Evolutionary conservation across 208 protist genomes (phyloP).

Genomic region (Wallacemonas sp.): DNA sequence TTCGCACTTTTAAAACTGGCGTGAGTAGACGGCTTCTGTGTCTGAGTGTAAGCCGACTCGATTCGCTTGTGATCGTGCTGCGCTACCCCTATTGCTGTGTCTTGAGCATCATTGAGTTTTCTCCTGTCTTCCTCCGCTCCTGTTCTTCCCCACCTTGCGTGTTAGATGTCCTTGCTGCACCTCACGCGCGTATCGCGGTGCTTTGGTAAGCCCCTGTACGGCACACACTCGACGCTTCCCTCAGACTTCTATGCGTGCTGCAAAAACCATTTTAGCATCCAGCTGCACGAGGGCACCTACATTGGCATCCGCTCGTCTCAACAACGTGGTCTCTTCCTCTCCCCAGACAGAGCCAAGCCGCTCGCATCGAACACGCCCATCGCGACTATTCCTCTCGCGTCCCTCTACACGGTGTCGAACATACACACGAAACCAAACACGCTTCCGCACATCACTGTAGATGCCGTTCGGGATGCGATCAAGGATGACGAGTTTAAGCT

Average conservation of each 20-base stretch:
- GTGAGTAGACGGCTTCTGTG: too few relatives aligned
- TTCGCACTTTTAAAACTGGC: too few relatives aligned
- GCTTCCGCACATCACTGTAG: slow-evolving; percentile 53
- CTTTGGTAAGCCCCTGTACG: slow-evolving; percentile 76
- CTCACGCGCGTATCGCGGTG: slow-evolving; percentile 24
- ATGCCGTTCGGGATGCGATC: slow-evolving; percentile 63
- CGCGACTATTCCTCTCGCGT: slow-evolving; percentile 73
- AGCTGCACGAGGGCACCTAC: slow-evolving; percentile 71
- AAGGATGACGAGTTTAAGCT: slow-evolving; percentile 70
- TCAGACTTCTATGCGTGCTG: slow-evolving; percentile 74
- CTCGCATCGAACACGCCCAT: slow-evolving; percentile 75
- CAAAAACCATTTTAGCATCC: slow-evolving; percentile 56
- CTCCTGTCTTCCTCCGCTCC: too few relatives aligned
- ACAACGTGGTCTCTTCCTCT: slow-evolving; percentile 78
- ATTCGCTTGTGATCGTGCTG: too few relatives aligned
- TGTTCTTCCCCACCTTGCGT: too few relatives aligned
- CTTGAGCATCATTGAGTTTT: too few relatives aligned
- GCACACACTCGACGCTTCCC: slow-evolving; percentile 64
- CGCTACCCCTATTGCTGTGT: too few relatives aligned
- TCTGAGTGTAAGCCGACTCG: too few relatives aligned
- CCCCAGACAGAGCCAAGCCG: slow-evolving; percentile 14
- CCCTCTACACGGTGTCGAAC: slow-evolving; percentile 68
- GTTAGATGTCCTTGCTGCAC: too few relatives aligned
- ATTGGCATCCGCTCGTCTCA: slow-evolving; percentile 85
- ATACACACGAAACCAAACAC: slow-evolving; percentile 69